Evolutionary conservation across 108 stramenopile species (phyloP), one percentile per base, ranked within the genome.

Genomic region (Cyclotella sp.): DNA sequence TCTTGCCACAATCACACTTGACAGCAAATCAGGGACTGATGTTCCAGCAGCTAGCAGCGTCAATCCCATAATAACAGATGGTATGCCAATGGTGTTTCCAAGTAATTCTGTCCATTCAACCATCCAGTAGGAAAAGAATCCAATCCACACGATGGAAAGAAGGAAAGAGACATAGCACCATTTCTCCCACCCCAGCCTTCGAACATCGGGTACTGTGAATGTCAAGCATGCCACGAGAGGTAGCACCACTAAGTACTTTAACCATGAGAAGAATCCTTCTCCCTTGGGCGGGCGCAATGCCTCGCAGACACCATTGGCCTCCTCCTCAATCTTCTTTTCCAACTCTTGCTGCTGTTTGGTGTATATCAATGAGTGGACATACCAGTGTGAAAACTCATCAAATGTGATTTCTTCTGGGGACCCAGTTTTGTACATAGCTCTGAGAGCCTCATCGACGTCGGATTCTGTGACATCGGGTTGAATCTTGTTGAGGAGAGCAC

Each of bases 41-140:
- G 95, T 95, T 28, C 95, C 95, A 12, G 95, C 95, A 19, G 95
- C 95, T 26, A 93, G 61, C 39, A 95, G 78, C 2, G 95, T 93
- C 61, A 91, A 78, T 12, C 91, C 95, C 95, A 95, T 95, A 30
- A 95, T 74, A 21, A 88, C 77, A 12, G 77, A 29, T 9, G 91
- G 90, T 68, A 95, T 91, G 41, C 90, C 88, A 63, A 92, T 73
- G 19, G 93, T 96, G 44, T 85, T 82, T 29, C 95, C 97, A 18
- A 97, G 79, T 45, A 85, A 79, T 57, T 93, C 93, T 0, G 95
- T 86, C 90, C 91, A 91, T 51, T 44, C 61, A 21, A 96, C 97
- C 97, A 97, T 96, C 79, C 88, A 76, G 68, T 87, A 95, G 15
- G 91, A 84, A 79, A 87, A 95, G 1, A 82, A 68, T 22, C 90